These are phyloP conservation scores for Colletotrichum kahawae DNA, from an alignment of 2,329 filamentous ascomycete species.

Conservation along the genomic window DNA sequence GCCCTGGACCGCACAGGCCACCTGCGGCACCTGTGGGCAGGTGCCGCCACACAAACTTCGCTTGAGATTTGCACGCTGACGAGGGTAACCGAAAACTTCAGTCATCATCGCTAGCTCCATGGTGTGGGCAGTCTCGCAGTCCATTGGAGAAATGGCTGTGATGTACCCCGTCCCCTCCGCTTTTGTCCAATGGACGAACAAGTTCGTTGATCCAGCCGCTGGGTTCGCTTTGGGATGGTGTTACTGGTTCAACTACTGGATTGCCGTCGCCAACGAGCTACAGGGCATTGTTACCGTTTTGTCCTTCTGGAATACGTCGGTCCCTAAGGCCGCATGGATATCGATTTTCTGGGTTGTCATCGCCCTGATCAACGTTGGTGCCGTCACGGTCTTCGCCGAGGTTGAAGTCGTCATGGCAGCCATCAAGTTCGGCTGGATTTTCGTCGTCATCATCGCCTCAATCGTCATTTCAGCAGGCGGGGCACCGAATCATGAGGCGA, in stretches of 20 bases:
- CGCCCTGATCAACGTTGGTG: constrained; percentile 41
- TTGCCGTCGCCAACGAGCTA: constrained; percentile 49
- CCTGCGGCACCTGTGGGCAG: too few species aligned
- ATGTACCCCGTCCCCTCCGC: constrained; percentile 50
- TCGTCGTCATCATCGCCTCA: constrained; percentile 49
- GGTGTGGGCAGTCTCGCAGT: constrained; percentile 48
- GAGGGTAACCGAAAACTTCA: neutral
- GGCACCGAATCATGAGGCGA: constrained; percentile 34
- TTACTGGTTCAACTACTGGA: constrained; percentile 49
- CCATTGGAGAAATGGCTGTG: constrained; percentile 50
- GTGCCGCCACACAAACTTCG: too few species aligned
- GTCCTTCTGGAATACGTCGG: constrained; percentile 44
- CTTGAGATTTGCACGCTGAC: too few species aligned
- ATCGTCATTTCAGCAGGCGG: constrained; percentile 47
- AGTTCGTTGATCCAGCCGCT: constrained; percentile 45
- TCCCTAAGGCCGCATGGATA: constrained; percentile 45
- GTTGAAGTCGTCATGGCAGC: constrained; percentile 46
- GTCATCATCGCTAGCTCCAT: constrained; percentile 44
- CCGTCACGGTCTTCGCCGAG: constrained; percentile 47
- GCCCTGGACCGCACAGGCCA: too few species aligned
- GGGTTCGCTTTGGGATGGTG: constrained; percentile 51
- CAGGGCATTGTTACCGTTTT: constrained; percentile 45
- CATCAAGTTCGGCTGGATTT: constrained; percentile 52
- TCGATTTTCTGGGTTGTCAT: constrained; percentile 46
- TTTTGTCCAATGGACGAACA: constrained; percentile 51